Conservation (phyloP, 805 yeast species). For the Clavispora vitiphila region DNA sequence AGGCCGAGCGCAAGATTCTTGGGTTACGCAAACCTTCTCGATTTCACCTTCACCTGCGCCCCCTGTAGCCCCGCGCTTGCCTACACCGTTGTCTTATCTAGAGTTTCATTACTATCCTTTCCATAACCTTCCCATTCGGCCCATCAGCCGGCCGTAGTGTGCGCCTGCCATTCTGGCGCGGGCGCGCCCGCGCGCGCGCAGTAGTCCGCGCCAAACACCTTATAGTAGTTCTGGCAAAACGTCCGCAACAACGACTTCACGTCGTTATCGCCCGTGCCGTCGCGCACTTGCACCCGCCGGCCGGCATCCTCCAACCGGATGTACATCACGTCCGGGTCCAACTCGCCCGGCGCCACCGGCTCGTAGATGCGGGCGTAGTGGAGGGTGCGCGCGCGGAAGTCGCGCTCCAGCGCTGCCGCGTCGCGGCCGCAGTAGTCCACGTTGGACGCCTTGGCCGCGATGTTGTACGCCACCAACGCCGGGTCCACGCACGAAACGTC, state of each 20-base stretch:
- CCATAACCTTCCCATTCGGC: neutral
- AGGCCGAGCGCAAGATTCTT: too few relatives aligned
- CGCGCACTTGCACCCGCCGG: constrained; percentile 1
- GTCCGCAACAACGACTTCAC: constrained; percentile 7
- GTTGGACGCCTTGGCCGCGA: constrained; percentile 59
- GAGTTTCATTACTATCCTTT: too few relatives aligned
- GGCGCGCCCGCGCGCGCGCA: constrained; percentile 5
- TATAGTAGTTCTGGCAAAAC: constrained; percentile 13
- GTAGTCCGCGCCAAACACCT: constrained; percentile 13
- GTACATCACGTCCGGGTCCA: constrained; percentile 8
- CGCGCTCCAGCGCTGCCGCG: constrained; percentile 49
- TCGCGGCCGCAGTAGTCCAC: constrained; percentile 54
- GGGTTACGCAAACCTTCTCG: too few relatives aligned
- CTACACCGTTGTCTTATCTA: too few relatives aligned
- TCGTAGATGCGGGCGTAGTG: constrained; percentile 39
- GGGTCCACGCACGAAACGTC: constrained; percentile 57
- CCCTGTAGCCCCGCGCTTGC: too few relatives aligned
- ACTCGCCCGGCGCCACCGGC: constrained; percentile 11
- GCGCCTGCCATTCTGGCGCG: too few relatives aligned
- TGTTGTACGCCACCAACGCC: constrained; percentile 51
- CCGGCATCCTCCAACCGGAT: constrained; percentile 12
- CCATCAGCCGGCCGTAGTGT: too few relatives aligned
- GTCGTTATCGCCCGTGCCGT: constrained; percentile 4
- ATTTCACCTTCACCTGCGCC: too few relatives aligned
- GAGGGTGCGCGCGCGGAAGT: constrained; percentile 53